Evolutionary conservation across 2,329 filamentous ascomycete genomes (phyloP).

Genomic region (Thelonectria blattea): DNA sequence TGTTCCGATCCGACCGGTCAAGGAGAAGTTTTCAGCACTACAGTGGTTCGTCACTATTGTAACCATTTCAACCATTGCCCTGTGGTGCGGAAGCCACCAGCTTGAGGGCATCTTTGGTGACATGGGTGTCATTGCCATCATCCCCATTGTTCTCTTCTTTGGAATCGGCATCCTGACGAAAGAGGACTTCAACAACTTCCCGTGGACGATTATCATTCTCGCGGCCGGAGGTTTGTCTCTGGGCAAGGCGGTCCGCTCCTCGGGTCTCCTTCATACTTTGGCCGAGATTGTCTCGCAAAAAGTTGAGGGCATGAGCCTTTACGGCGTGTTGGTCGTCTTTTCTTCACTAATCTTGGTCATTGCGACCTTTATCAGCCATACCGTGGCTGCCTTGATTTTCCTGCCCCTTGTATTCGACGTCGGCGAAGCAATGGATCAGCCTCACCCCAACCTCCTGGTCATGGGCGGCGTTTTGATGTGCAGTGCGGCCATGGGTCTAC

Average conservation of each 20-base stretch:
- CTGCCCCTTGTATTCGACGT: constrained; percentile 89
- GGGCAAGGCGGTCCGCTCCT: constrained; percentile 92
- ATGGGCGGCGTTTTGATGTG: constrained; percentile 98
- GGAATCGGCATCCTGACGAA: constrained; percentile 95
- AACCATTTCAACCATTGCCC: constrained; percentile 80
- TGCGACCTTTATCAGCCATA: constrained; percentile 97
- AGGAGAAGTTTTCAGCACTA: constrained; percentile 83
- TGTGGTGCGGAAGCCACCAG: constrained; percentile 94
- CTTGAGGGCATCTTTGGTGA: constrained; percentile 89
- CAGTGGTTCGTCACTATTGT: constrained; percentile 93
- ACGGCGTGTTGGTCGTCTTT: constrained; percentile 87
- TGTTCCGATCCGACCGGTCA: constrained; percentile 87
- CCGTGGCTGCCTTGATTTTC: constrained; percentile 93
- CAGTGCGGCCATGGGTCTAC: constrained; percentile 92
- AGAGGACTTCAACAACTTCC: constrained; percentile 99
- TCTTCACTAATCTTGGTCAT: constrained; percentile 84
- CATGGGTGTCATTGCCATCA: constrained; percentile 97
- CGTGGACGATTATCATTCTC: constrained; percentile 99
- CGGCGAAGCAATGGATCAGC: constrained; percentile 82
- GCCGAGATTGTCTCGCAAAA: constrained; percentile 75
- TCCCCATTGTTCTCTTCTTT: constrained; percentile 95
- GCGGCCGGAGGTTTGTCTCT: constrained; percentile 91
- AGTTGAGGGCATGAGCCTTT: constrained; percentile 81
- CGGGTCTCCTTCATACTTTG: constrained; percentile 88
- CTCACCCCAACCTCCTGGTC: constrained; percentile 91